These are phyloP conservation scores for Claviceps sorghi DNA, from an alignment of 2,329 filamentous ascomycete genomes.

Conservation along the genomic window DNA sequence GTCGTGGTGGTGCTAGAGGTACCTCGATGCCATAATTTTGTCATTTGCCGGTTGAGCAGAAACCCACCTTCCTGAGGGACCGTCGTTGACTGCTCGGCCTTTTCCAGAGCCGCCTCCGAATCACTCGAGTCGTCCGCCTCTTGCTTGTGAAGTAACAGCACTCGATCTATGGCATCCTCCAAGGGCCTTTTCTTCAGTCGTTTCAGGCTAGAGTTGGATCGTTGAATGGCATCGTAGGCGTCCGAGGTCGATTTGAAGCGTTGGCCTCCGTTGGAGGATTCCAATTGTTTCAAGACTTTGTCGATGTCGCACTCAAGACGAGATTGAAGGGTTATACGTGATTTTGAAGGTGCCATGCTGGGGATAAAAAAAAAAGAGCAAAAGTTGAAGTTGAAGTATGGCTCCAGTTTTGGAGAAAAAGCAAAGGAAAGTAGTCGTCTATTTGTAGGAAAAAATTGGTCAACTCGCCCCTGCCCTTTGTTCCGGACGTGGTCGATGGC, in stretches of 20 bases:
- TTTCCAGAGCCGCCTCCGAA: slow-evolving; percentile 33
- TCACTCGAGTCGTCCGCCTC: slow-evolving; percentile 41
- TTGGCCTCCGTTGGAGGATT: slow-evolving; percentile 40
- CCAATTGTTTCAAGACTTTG: slow-evolving; percentile 62
- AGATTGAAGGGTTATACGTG: slow-evolving; percentile 11
- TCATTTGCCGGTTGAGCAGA: slow-evolving; percentile 27
- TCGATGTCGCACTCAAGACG: slow-evolving; percentile 58
- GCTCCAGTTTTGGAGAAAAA: too few relatives aligned
- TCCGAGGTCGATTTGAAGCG: slow-evolving; percentile 33
- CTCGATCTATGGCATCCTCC: slow-evolving; percentile 74
- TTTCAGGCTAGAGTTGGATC: slow-evolving; percentile 75
- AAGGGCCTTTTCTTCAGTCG: slow-evolving; percentile 67
- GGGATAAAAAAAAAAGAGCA: not conserved
- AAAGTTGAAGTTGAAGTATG: not conserved
- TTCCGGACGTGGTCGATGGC: too few relatives aligned
- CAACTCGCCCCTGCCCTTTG: too few relatives aligned
- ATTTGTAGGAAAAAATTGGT: too few relatives aligned
- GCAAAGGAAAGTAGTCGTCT: too few relatives aligned
- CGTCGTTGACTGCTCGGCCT: slow-evolving; percentile 21
- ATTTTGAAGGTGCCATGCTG: not conserved
- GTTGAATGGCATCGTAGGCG: slow-evolving; percentile 68
- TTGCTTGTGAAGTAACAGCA: slow-evolving; percentile 58
- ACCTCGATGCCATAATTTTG: slow-evolving; percentile 23
- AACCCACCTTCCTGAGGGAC: slow-evolving; percentile 22
- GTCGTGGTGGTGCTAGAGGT: slow-evolving; percentile 1